Evolutionary conservation across 179 eudicot species (phyloP), one percentile per base, ranked within the genome.

Genomic region (Nepenthes alata): DNA sequence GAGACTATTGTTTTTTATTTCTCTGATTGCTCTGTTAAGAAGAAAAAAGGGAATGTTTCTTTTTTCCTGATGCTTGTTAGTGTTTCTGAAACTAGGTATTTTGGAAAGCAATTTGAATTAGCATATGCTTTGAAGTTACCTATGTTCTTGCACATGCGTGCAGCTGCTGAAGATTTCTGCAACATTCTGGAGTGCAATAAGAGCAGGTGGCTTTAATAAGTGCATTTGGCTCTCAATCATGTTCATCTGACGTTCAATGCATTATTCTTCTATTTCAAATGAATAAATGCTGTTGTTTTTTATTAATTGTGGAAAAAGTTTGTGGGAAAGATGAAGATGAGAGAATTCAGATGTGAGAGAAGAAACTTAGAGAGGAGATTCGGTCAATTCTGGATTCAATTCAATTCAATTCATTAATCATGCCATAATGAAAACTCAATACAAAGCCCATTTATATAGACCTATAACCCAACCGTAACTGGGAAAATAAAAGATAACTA

Each of bases 121-220:
- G 99, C 97, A 57, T 51, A 82, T 72, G 65, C 74, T 35, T 72
- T 72, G 84, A 94, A 85, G 85, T 79, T 94, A 71, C 99, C 97
- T 11, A 94, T 94, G 99, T 90, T 94, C 81, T 79, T 94, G 62
- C 99, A 94, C 72, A 94, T 94, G 99, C 83, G 99, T 63, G 97
- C 83, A 63, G 99, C 97, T 57, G 91, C 99, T 36, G 80, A 79
- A 53, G 99, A 94, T 84, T 94, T 94, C 77, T 85, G 97, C 70
- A 74, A 80, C 69, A 87, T 94, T 75, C 70, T 90, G 49, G 79
- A 77, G 64, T 81, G 67, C 70, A 87, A 85, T 49, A 82, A 90
- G 68, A 79, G 84, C 78, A 80, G 89, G 98, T 93, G 59, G 41
- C 25, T 71, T 47, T 4, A 58, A 37, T 63, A 49, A 57, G 58